Evolutionary conservation across 331 rosid species (phyloP), one percentile per base, ranked within the genome.

Genomic region (Malus hybrid): DNA sequence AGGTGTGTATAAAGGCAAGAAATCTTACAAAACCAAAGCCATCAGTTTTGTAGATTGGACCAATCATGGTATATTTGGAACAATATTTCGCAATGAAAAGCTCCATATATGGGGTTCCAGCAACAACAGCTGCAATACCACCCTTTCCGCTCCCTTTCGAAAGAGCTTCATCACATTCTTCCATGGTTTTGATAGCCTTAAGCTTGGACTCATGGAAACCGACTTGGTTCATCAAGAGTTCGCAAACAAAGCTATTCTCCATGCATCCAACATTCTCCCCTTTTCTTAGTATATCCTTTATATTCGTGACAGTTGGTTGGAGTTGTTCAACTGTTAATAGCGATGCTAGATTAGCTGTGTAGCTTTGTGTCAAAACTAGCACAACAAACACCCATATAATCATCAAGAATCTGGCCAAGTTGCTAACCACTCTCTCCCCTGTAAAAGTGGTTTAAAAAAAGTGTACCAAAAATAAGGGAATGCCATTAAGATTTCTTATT

Each of bases 401-500:
- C 75, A 87, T 84, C 75, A 89, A 87, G 46, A 89, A 79, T 80
- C 88, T 82, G 3, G 81, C 73, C 76, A 82, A 79, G 79, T 87
- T 89, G 82, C 90, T 87, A 20, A 76, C 68, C 10, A 89, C 86
- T 65, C 27, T 85, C 80, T 84, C 91, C 65, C 76, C 94, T 89
- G 83, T 10, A 28, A 44, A 74, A 7, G 24, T 34, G 56, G 15
- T 14, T 62, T 62, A 24, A 22, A 28, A 60, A 24, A 10, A 10
- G 4, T 11, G 33, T n/a, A 61, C 5, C 27, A 61, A 61, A 24
- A 5, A 39, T 39, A 9, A 39, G 44, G 0, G 44, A 39, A 50
- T 50, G 56, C 19, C 5, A 22, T 57, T 61, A 27, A 27, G 19
- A 61, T 10, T 24, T 61, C 33, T 63, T 63, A 65, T 8, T 32